phyloP scores from a whole-genome alignment of 345 rosid species.

The Eucalyptus microcorys region DNA sequence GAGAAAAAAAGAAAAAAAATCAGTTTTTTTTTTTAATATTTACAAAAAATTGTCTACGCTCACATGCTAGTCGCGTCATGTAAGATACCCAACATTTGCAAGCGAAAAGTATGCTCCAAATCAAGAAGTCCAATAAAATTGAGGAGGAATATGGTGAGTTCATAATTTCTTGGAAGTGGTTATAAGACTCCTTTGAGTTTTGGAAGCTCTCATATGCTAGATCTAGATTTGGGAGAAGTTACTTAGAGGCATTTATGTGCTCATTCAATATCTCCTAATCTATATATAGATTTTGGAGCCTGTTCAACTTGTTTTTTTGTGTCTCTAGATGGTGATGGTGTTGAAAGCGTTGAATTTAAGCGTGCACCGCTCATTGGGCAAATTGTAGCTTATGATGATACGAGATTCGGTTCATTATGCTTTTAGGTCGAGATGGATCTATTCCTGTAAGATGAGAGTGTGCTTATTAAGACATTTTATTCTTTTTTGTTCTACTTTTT shows the following conservation, averaged over 20 bases:
- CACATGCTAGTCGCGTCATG: fast-evolving
- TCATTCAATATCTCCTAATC: neutral
- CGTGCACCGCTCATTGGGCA: fast-evolving
- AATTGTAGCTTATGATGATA: neutral
- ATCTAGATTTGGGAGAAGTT: neutral
- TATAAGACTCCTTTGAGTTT: neutral
- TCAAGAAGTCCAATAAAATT: neutral
- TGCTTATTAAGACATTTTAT: neutral
- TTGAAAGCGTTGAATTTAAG: neutral
- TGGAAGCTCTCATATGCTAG: neutral
- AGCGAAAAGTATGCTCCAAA: neutral
- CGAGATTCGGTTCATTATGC: neutral
- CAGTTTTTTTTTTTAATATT: too few species aligned
- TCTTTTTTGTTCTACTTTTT: too few species aligned
- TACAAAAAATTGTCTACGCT: too few species aligned
- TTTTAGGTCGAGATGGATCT: neutral
- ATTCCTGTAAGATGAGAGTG: fast-evolving
- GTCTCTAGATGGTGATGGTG: neutral
- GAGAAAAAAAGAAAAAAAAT: neutral
- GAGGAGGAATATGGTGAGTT: neutral
- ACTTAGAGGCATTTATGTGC: neutral
- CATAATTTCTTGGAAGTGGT: neutral
- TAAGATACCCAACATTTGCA: fast-evolving
- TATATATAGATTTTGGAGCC: neutral
- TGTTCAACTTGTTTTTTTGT: neutral